Evolutionary conservation across 805 yeast genomes (phyloP), one percentile per base, ranked within the genome.

Genomic region (Saccharomycopsis microspora): DNA sequence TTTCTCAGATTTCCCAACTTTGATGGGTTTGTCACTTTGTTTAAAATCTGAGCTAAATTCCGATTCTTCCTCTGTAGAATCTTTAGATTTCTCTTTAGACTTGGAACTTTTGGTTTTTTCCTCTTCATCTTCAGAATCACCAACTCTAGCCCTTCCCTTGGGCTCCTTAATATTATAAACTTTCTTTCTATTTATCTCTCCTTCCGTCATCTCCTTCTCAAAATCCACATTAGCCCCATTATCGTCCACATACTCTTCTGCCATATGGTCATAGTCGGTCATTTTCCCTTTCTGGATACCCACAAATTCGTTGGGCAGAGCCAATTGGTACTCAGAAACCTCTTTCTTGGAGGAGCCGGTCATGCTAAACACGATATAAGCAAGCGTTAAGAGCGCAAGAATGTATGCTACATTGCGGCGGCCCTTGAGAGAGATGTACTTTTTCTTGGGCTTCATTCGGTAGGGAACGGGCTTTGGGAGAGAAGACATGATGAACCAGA

Each of bases 221-320:
- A n/a, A 8, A 29, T 42, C 11, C 27, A 11, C 27, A 11, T 29
- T 11, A 5, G 30, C 40, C 29, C 29, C 32, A 4, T 31, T 32
- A 28, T 32, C 40, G 50, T 47, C 71, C 70, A 68, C 46, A 58
- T 57, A 48, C 53, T 47, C 41, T 57, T 47, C 28, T 57, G 55
- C 10, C 30, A 6, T 70, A n/a, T 34, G 8, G 69, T 69, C 45
- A 58, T 58, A 49, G 54, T 49, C 44, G 56, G 47, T 10, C 56
- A 55, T 11, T 28, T 44, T 44, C 27, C 51, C 51, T 37, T 48
- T 48, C 19, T 44, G 36, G 39, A 50, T 46, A 11, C 53, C 53
- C 19, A 48, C 53, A 42, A 51, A 51, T 27, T 51, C 54, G 32
- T 51, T 51, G 5, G 54, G 54, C 7, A 50, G 39, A 5, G 54